phyloP scores from a whole-genome alignment of 164 flowering plant species.

The Nelumbo lutea region DNA sequence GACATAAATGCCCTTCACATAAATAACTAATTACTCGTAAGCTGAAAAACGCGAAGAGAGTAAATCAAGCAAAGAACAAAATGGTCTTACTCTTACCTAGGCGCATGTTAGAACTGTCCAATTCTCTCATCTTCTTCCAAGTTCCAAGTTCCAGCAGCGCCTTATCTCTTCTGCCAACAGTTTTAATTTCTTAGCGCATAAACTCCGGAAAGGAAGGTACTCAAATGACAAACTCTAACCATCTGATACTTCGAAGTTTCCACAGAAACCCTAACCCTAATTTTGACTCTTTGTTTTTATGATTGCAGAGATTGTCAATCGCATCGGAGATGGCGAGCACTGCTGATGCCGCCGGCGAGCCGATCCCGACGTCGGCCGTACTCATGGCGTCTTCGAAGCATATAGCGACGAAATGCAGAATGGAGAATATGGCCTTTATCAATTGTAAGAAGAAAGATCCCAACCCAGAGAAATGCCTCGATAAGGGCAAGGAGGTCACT shows the following conservation, averaged over 20 bases:
- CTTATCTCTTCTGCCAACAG: too few species aligned
- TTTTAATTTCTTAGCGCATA: too few species aligned
- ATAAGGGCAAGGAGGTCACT: slow-evolving; percentile 80
- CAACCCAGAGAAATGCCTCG: slow-evolving; percentile 93
- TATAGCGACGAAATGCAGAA: slow-evolving; percentile 52
- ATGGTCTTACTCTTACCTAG: too few species aligned
- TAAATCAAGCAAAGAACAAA: too few species aligned
- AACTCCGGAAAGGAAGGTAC: not conserved
- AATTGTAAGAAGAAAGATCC: slow-evolving; percentile 91
- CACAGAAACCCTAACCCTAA: not conserved
- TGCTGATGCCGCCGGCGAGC: slow-evolving; percentile 59
- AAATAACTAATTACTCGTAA: too few species aligned
- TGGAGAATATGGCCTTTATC: slow-evolving; percentile 61
- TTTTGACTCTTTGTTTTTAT: not conserved
- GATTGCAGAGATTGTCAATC: slow-evolving; percentile 6
- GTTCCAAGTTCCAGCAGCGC: too few species aligned
- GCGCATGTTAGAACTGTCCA: too few species aligned
- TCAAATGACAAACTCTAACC: not conserved
- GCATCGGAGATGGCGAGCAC: slow-evolving; percentile 42
- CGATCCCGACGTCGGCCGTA: slow-evolving; percentile 82
- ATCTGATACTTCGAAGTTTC: not conserved
- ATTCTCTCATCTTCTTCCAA: too few species aligned
- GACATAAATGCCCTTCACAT: too few species aligned
- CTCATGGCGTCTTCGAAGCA: slow-evolving; percentile 81
- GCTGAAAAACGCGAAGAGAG: too few species aligned